Base-by-base conservation (phyloP, 805 yeast genomes). In the Pichia occidentalis region DNA sequence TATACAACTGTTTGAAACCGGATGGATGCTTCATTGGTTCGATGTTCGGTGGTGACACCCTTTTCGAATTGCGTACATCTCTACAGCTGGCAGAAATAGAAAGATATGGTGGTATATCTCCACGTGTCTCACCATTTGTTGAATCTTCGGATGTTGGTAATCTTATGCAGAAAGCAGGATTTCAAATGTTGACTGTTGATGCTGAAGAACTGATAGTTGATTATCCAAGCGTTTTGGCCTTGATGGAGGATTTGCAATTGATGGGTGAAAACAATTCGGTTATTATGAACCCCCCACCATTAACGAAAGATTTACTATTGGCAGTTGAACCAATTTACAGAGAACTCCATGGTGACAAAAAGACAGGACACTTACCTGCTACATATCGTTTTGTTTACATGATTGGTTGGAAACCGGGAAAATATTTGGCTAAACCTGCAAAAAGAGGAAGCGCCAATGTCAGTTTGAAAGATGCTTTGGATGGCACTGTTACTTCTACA, bases 361-460 rank as follows among this genome's bases (percentile, higher is more conserved):
- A 63, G 12, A 74, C 65, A 47, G 50, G 59, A 1, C 63, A 75
- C 0, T 55, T 85, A n/a, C 95, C 95, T 1, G 87, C 85, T 8
- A 85, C 95, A 1, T 85, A 74, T 60, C 64, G 85, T 43, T 73
- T 85, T 37, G 74, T 85, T 19, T 81, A 80, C 54, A 80, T 85
- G 86, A 82, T 85, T 53, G 95, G 95, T 3, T 85, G 95, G 95
- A 85, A 83, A 56, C 77, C 79, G 46, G 71, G 84, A 38, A 73
- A 73, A 6, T 54, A 60, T 34, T 85, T 83, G 54, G 86, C 88
- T 3, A 64, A 78, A 53, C 90, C 95, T 1, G 67, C 83, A 42
- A 70, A 70, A 34, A 65, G 94, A 45, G 95, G 95, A 2, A 52
- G 81, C 16, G 92, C 80, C 1, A 75, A 77, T 51, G 68, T 84